Evolutionary conservation across 2,329 filamentous ascomycete genomes (phyloP), one percentile per base, ranked within the genome.

Genomic region (Ampelomyces quisqualis): DNA sequence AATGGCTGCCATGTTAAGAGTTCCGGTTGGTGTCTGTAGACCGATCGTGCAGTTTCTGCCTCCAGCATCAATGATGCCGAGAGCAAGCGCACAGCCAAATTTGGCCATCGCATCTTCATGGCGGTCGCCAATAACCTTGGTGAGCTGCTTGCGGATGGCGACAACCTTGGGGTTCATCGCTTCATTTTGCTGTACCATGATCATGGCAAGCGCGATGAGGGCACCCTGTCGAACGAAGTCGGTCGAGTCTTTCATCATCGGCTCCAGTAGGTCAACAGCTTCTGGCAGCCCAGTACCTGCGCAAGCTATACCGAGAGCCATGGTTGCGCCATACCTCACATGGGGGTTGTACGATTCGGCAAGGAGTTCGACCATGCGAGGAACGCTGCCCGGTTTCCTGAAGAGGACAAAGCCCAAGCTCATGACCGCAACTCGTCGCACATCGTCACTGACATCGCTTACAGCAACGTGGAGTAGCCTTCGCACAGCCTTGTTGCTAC

Each of bases 91-190:
- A 55, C 89, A 91, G 58, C 93, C 93, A 53, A 98, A 98, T 70
- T 98, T 98, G 65, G 93, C 94, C 91, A 98, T 97, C 45, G 93
- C 93, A 74, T 98, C 93, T 69, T 98, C 93, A 58, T 98, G 93
- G 37, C 93, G 85, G 68, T 98, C 93, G 26, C 86, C 83, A 17
- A 97, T 84, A 42, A 96, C 89, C 77, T 95, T 97, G 74, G 89
- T 86, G 47, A 98, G 81, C 3, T 88, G 90, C 76, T 96, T 96
- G 58, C 93, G 85, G 53, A 97, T 90, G 1, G 84, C 80, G 15
- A 84, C 82, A 33, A 96, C 91, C 76, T 97, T 96, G 58, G 93
- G 90, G 72, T 97, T 98, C 88, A 96, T 95, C 19, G 86, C 85
- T 71, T 98, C 93, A 61, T 97, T 98, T 69, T 97, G 93, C 73